phyloP scores from a whole-genome alignment of 768 basidiomycete genomes.

The Tricholoma saponaceum region DNA sequence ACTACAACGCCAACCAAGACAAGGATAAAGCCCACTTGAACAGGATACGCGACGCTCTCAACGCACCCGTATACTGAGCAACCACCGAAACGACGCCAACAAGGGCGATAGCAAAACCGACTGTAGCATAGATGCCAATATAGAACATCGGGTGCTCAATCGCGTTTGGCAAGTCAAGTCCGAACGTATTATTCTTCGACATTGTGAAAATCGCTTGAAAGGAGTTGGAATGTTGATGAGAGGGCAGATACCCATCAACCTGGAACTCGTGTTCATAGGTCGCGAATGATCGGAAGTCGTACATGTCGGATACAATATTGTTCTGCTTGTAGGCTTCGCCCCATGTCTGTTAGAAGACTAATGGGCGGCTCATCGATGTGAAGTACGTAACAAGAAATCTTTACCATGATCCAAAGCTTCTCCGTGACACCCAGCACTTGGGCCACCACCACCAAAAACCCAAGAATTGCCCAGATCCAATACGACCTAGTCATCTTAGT shows the following conservation, averaged over 20 bases:
- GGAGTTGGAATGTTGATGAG: background rate
- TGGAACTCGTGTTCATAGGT: slow-evolving; percentile 33
- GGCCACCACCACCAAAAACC: slow-evolving; percentile 40
- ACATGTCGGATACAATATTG: slow-evolving; percentile 15
- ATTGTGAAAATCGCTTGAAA: slow-evolving; percentile 21
- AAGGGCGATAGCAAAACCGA: slow-evolving; percentile 47
- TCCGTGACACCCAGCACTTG: slow-evolving; percentile 53
- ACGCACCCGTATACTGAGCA: slow-evolving; percentile 59
- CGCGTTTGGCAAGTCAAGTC: slow-evolving; percentile 43
- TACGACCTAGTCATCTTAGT: slow-evolving; percentile 42
- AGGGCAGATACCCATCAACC: slow-evolving; percentile 26
- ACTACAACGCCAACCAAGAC: slow-evolving; percentile 15
- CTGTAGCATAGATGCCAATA: slow-evolving; percentile 59
- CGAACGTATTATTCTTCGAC: slow-evolving; percentile 16
- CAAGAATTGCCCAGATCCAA: slow-evolving; percentile 59
- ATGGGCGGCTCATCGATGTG: background rate
- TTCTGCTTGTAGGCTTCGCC: slow-evolving; percentile 50
- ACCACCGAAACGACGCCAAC: slow-evolving; percentile 41
- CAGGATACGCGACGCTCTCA: slow-evolving; percentile 42
- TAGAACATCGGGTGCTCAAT: slow-evolving; percentile 67
- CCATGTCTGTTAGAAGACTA: slow-evolving; percentile 44
- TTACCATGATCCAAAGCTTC: slow-evolving; percentile 74
- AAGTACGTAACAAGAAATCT: too few species aligned
- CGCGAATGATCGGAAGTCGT: slow-evolving; percentile 31
- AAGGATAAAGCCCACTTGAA: slow-evolving; percentile 28